phyloP scores from a whole-genome alignment of 2,329 filamentous ascomycete species.

The Penicillium hesseltinei region DNA sequence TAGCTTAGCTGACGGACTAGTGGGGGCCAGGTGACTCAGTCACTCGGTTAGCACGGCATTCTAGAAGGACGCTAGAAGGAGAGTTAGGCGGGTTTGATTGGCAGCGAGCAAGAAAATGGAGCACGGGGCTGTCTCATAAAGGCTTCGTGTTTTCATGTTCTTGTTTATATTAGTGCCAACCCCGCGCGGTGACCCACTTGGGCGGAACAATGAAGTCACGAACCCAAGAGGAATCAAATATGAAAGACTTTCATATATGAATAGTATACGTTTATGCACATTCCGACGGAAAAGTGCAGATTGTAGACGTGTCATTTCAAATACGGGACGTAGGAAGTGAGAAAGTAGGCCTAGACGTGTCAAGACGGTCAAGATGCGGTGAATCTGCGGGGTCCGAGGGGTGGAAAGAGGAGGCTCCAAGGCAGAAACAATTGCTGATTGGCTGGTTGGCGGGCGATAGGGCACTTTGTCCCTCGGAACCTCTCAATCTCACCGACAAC shows the following conservation, averaged over 20 bases:
- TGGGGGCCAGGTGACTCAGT: constrained; percentile 5
- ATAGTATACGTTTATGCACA: not conserved
- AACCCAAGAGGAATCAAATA: not conserved
- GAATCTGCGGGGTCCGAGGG: constrained; percentile 19
- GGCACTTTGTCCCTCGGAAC: constrained; percentile 1
- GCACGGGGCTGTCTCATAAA: not conserved
- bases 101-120: not conserved
- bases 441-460: constrained; percentile 4
- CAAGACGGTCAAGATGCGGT: constrained; percentile 15
- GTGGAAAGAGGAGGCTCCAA: constrained; percentile 21
- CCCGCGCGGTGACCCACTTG: constrained; percentile 6
- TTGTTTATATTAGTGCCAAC: not conserved
- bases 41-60: constrained; percentile 16
- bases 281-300: not conserved
- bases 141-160: constrained; percentile 5
- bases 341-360: constrained; percentile 6
- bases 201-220: not conserved
- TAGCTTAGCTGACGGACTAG: constrained; percentile 6
- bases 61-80: constrained; percentile 30
- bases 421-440: constrained; percentile 18
- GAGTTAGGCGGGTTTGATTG: constrained; percentile 7
- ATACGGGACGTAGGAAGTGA: not conserved
- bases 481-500: constrained; percentile 20
- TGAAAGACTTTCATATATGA: too few relatives aligned
- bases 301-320: not conserved